Conservation (phyloP, 345 rosid genomes). For the Acer yangbiense region DNA sequence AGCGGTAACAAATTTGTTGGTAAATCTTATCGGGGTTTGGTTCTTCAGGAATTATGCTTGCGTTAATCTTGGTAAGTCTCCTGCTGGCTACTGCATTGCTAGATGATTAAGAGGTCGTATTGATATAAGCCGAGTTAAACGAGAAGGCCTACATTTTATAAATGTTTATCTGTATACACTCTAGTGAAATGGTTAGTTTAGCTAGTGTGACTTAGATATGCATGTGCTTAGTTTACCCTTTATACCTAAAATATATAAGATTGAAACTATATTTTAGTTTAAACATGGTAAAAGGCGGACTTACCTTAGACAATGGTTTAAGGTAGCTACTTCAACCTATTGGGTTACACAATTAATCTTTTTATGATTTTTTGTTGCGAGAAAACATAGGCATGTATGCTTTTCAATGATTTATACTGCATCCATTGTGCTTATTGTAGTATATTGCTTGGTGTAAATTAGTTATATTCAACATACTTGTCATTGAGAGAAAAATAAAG, state of each 20-base stretch:
- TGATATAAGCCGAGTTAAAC: background rate
- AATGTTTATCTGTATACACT: background rate
- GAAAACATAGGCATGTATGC: background rate
- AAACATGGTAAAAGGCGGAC: background rate
- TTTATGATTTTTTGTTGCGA: background rate
- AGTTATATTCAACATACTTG: background rate
- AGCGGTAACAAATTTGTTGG: constrained; percentile 87
- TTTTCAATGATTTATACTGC: background rate
- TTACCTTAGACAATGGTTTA: background rate
- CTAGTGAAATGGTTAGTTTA: background rate
- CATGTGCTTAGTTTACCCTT: background rate
- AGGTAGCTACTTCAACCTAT: background rate
- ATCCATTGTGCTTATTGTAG: background rate
- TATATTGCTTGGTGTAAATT: background rate
- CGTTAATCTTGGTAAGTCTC: constrained; percentile 68
- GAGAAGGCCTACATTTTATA: background rate
- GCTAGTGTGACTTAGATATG: background rate
- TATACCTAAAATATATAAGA: background rate
- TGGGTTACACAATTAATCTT: background rate
- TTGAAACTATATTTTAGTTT: background rate
- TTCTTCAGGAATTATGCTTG: constrained; percentile 98
- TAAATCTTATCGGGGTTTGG: constrained; percentile 96
- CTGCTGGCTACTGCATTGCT: background rate
- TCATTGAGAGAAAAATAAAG: background rate
- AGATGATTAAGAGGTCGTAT: constrained; percentile 11